Conservation (phyloP, 305 asterid species). For the Ajuga reptans region DNA sequence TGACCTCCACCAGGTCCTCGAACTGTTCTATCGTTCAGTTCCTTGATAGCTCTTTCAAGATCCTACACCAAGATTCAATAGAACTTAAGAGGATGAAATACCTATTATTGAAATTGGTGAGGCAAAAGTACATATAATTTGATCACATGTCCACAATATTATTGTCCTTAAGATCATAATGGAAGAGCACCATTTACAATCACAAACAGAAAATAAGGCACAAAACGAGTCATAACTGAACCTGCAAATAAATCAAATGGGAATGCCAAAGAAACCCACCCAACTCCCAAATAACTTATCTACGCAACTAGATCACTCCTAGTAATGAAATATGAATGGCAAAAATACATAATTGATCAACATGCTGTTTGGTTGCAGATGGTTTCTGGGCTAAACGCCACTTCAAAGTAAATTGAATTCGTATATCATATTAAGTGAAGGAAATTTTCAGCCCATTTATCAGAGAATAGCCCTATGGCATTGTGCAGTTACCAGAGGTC, state of each 20-base stretch:
- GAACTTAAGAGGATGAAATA: neutral
- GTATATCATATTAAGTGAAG: neutral
- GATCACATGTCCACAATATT: neutral
- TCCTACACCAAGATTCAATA: slow-evolving; percentile 37
- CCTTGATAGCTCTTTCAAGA: slow-evolving; percentile 70
- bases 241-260: neutral
- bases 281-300: neutral
- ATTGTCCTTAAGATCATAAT: slow-evolving; percentile 9
- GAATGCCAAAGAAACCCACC: neutral
- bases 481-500: neutral
- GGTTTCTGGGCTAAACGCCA: neutral
- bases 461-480: neutral
- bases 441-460: neutral
- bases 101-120: neutral
- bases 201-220: slow-evolving; percentile 7
- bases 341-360: neutral
- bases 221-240: neutral
- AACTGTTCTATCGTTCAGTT: slow-evolving; percentile 53
- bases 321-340: neutral
- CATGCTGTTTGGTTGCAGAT: neutral
- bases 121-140: neutral
- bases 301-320: neutral
- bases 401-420: neutral
- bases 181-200: slow-evolving; percentile 11
- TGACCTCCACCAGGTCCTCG: slow-evolving; percentile 61